These are phyloP conservation scores for Pleurotus pulmonarius DNA, from an alignment of 768 basidiomycete genomes.

Conservation along the genomic window DNA sequence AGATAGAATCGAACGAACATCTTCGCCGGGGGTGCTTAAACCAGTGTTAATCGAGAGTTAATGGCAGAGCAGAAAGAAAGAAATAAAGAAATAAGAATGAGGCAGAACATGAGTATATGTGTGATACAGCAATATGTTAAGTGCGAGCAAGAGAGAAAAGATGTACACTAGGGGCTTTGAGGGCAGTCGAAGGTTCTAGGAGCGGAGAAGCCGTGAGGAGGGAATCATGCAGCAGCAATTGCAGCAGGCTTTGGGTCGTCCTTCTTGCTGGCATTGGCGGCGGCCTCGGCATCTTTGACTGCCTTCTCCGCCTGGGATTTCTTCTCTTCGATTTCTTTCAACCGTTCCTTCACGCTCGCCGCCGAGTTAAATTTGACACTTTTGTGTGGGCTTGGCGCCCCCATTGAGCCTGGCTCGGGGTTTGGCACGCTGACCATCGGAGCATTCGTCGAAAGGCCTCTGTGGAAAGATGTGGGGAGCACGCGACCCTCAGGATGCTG, in stretches of 20 bases:
- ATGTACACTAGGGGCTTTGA: background rate
- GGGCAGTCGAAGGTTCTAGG: background rate
- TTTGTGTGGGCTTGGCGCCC: constrained; percentile 59
- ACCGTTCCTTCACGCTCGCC: constrained; percentile 23
- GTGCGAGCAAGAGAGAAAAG: background rate
- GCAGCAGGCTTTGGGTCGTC: constrained; percentile 51
- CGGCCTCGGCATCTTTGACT: constrained; percentile 61
- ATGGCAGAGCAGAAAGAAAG: background rate
- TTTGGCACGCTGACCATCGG: constrained; percentile 59
- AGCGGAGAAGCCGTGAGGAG: background rate
- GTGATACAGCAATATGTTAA: background rate
- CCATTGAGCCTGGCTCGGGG: constrained; percentile 65
- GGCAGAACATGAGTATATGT: background rate
- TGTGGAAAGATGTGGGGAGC: constrained; percentile 76
- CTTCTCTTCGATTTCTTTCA: constrained; percentile 67
- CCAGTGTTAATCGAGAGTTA: background rate
- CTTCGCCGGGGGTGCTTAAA: background rate
- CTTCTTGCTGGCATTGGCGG: constrained; percentile 48
- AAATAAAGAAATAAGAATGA: constrained; percentile 4
- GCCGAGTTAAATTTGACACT: constrained; percentile 54
- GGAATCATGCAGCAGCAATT: constrained; percentile 30
- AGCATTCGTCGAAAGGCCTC: constrained; percentile 59
- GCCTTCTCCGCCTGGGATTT: constrained; percentile 61
- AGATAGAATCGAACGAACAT: constrained; percentile 4
- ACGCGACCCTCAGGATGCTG: constrained; percentile 88